Percentiles rank a stretch among this genome's conserved stretches.
These are phyloP conservation scores for Phytophthora multivora DNA, from an alignment of 352 stramenopile genomes.

Conservation along the genomic window DNA sequence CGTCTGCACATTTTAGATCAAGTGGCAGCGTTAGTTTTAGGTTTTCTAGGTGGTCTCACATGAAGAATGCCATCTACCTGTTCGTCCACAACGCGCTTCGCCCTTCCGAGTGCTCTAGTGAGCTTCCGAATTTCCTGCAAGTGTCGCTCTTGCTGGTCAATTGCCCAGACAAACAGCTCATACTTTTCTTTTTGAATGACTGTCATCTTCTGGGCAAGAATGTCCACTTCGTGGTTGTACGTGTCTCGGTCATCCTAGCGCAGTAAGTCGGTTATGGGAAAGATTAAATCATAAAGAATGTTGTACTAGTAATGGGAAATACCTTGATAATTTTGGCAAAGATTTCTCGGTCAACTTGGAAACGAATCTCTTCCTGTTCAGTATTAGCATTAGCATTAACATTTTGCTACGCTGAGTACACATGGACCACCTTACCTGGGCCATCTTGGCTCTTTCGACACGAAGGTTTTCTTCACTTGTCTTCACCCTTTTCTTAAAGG, in stretches of 20 bases:
- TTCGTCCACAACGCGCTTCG: conserved; percentile 67
- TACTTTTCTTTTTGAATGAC: conserved; percentile 75
- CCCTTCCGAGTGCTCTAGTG: conserved; percentile 61
- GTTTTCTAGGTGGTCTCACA: neutral
- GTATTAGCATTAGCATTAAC: neutral
- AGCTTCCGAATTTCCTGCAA: conserved; percentile 87
- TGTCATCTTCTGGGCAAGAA: conserved; percentile 73
- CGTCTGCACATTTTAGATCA: conserved; percentile 24
- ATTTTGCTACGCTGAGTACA: too few relatives aligned
- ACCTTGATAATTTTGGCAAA: conserved; percentile 87
- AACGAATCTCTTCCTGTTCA: conserved; percentile 69
- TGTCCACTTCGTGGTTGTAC: conserved; percentile 76
- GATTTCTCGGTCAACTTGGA: conserved; percentile 84
- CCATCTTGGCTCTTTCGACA: conserved; percentile 64
- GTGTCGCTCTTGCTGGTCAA: conserved; percentile 73
- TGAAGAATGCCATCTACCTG: conserved; percentile 33
- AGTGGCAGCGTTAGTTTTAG: neutral
- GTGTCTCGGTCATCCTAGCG: conserved; percentile 68
- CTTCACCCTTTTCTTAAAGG: conserved; percentile 86
- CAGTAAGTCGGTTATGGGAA: neutral
- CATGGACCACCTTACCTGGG: conserved; percentile 46
- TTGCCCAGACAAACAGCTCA: conserved; percentile 71
- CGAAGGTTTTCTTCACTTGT: conserved; percentile 61
- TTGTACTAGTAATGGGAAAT: too few relatives aligned
- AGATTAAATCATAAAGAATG: neutral